phyloP scores from a whole-genome alignment of 2,329 filamentous ascomycete genomes.

The Talaromyces sp. region DNA sequence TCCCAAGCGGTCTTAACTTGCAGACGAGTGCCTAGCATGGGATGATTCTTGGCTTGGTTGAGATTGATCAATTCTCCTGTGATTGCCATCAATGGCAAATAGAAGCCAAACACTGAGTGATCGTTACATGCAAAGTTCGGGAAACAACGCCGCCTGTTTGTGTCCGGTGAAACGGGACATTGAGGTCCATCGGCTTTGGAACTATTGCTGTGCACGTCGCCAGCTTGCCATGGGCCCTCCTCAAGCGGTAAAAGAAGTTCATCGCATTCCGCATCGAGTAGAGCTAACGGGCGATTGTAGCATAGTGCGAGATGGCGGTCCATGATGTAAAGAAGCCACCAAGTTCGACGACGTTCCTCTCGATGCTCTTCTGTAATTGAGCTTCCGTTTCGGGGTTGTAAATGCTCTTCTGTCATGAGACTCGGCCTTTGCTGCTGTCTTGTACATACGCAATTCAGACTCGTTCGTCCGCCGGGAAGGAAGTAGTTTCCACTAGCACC shows the following conservation, averaged over 20 bases:
- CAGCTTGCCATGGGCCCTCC: constrained; percentile 80
- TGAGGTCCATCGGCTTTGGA: constrained; percentile 37
- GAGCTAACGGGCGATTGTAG: constrained; percentile 83
- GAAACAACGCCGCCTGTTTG: constrained; percentile 58
- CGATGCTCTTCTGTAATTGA: constrained; percentile 66
- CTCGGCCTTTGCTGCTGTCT: constrained; percentile 23
- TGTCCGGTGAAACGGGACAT: constrained; percentile 32
- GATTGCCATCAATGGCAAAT: constrained; percentile 91
- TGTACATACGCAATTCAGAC: constrained; percentile 37
- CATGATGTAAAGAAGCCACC: constrained; percentile 91
- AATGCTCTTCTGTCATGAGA: constrained; percentile 69
- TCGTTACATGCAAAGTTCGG: constrained; percentile 80
- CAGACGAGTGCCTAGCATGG: constrained; percentile 73
- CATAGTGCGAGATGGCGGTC: constrained; percentile 87
- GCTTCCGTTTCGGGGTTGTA: constrained; percentile 64
- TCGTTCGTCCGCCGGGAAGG: constrained; percentile 38
- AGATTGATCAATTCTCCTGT: constrained; percentile 87
- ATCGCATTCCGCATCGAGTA: constrained; percentile 85
- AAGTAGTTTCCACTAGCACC: constrained; percentile 18
- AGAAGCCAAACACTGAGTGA: constrained; percentile 87
- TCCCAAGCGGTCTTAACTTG: constrained; percentile 74
- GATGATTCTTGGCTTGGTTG: constrained; percentile 84
- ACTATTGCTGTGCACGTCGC: constrained; percentile 64
- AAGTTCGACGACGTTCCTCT: constrained; percentile 83
- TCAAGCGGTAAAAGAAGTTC: constrained; percentile 81